Evolutionary conservation across 2,329 filamentous ascomycete species (phyloP), one percentile per base, ranked within the genome.

Genomic region (Verticillium zaregamsianum): DNA sequence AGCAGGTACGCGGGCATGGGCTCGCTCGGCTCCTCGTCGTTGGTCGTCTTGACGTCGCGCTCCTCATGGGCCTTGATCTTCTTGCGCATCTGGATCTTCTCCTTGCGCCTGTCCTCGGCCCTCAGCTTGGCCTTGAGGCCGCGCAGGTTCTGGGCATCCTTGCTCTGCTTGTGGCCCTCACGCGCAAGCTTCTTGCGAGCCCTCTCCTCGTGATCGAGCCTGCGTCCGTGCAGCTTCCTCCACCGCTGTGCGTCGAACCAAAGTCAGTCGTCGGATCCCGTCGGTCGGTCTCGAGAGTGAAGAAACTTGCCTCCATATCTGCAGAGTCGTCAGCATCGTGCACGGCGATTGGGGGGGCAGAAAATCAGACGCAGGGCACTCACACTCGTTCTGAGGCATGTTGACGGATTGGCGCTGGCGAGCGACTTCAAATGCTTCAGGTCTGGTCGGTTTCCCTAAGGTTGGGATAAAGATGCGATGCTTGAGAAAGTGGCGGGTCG

Each of bases 81-180:
- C 85, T 97, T 96, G 79, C 90, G 90, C 90, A 97, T 93, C 85
- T 96, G 92, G 74, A 97, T 96, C 89, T 99, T 99, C 83, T 99
- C 93, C 76, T 93, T 90, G 81, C 93, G 91, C 31, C 95, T 87
- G 83, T 93, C 92, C 86, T 98, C 89, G 77, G 94, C 90, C 81
- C 95, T 89, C 71, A 96, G 82, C 84, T 99, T 99, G 69, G 95
- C 95, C 65, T 92, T 85, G 70, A 98, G 86, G 67, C 95, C 95
- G 65, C 91, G 90, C 72, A 97, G 84, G 77, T 95, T 97, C 82
- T 98, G 94, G 28, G 95, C 93, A 80, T 97, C 90, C 73, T 95
- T 85, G 58, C 91, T 95, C 61, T 87, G 87, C 79, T 93, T 89
- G 83, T 99, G 94, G 63, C 87, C 90, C 80, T 96, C 92, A 80